Evolutionary conservation across 345 rosid species (phyloP), one percentile per base, ranked within the genome.

Genomic region (Microcos paniculata): DNA sequence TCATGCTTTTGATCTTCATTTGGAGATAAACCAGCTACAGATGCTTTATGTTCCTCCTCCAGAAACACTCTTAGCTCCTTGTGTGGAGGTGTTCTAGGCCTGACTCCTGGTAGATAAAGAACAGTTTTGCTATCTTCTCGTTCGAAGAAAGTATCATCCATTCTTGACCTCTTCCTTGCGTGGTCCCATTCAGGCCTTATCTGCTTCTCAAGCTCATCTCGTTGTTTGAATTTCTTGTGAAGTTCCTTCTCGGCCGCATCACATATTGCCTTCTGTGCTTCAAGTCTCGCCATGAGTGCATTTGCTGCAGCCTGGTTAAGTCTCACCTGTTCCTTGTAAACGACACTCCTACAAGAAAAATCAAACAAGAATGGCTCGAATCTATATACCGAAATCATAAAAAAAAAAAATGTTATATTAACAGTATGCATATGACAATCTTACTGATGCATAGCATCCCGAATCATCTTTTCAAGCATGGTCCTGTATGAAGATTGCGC

Each of bases 401-500:
- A 5, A 1, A 56, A 23, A n/a, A 59, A 5, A 1, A 56, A 23
- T 12, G 1, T 35, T 14, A 30, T 26, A 23, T 57, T 7, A 28
- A 31, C 21, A 19, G 31, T 64, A 57, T 10, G 33, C 46, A 28
- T 46, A 31, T 63, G 38, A 45, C 8, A 57, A 78, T 73, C 96
- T 88, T 88, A 96, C 98, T 93, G 98, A 87, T 96, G 99, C 98
- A 96, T 92, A 38, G 99, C 99, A 79, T 96, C 97, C 1, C 97
- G 88, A 72, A 96, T 94, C 99, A 94, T 92, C 88, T 92, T 96
- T 90, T 93, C 97, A 0, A 92, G 87, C 87, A 87, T 89, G 28
- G 80, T 87, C 74, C 95, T 84, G 31, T 96, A 91, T 0, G 99
- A 92, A 79, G 97, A 88, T 72, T 96, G 99, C 67, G 98, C 89